Evolutionary conservation across 768 basidiomycete genomes (phyloP).

Genomic region (Mrakia frigida): DNA sequence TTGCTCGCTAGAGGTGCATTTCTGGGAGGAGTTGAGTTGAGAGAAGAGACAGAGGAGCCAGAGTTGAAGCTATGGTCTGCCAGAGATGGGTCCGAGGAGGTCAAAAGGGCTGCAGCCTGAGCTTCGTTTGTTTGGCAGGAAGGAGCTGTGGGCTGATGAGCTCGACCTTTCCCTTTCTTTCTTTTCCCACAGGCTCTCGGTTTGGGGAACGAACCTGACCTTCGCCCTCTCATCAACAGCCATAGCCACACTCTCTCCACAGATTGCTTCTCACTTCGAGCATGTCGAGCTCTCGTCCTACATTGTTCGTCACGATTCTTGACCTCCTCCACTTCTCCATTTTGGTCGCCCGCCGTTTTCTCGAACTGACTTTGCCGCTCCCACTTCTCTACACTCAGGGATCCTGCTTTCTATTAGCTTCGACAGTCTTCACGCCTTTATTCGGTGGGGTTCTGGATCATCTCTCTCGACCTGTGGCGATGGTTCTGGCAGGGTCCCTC

Average conservation of each 20-base stretch:
- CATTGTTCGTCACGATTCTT: slow-evolving; percentile 15
- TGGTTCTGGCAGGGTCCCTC: slow-evolving; percentile 10
- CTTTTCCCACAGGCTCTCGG: slow-evolving; percentile 14
- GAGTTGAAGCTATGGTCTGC: background rate
- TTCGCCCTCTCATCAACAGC: slow-evolving; percentile 25
- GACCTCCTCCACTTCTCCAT: background rate
- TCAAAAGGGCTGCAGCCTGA: background rate
- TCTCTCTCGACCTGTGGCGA: background rate
- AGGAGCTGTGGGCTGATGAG: background rate
- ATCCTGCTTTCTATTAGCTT: slow-evolving; percentile 16
- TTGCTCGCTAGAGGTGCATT: too few species aligned
- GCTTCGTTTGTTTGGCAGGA: background rate
- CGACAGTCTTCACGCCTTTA: slow-evolving; percentile 19
- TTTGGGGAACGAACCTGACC: slow-evolving; percentile 30
- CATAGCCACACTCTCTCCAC: slow-evolving; percentile 6
- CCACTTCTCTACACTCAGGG: background rate
- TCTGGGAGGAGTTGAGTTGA: background rate
- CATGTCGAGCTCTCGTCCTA: slow-evolving; percentile 23
- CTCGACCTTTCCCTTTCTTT: background rate
- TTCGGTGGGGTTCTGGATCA: slow-evolving; percentile 21
- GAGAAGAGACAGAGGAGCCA: background rate
- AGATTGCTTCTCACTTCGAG: slow-evolving; percentile 11
- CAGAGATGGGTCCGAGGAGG: background rate
- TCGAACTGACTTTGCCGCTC: background rate
- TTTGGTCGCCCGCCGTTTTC: background rate